Percentiles rank a stretch among this genome's conserved stretches.
These are phyloP conservation scores for Protomyces inundatus DNA, from an alignment of 1,139 yeast species.

Conservation along the genomic window DNA sequence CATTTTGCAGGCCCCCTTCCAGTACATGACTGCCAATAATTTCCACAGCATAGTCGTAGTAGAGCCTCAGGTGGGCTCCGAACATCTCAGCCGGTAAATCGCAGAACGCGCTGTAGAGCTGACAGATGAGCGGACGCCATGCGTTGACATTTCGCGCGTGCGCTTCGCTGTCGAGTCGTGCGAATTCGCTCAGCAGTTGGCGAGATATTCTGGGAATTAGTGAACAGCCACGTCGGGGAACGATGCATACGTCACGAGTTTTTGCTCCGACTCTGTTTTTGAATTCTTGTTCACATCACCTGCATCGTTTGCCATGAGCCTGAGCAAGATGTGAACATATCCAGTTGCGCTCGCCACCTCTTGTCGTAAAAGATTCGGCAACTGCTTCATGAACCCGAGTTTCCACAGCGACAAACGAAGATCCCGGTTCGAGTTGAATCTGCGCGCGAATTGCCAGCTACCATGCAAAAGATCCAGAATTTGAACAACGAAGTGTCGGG, in stretches of 20 bases:
- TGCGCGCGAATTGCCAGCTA: conserved; percentile 76
- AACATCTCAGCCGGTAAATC: conserved; percentile 76
- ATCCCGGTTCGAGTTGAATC: conserved; percentile 83
- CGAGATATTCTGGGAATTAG: conserved; percentile 47
- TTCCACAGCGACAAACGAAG: conserved; percentile 81
- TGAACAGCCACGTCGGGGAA: not conserved
- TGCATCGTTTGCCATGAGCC: conserved; percentile 63
- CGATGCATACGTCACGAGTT: not conserved
- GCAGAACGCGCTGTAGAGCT: conserved; percentile 72
- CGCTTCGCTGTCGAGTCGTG: conserved; percentile 64
- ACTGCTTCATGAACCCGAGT: conserved; percentile 75
- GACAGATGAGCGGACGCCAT: conserved; percentile 89
- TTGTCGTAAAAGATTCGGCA: conserved; percentile 86
- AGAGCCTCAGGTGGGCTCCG: conserved; percentile 52
- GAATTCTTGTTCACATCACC: conserved; percentile 28
- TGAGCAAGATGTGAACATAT: conserved; percentile 71
- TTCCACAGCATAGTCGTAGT: conserved; percentile 63
- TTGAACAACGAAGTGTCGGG: conserved; percentile 56
- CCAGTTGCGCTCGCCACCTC: conserved; percentile 89
- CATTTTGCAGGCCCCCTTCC: conserved; percentile 62
- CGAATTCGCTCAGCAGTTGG: conserved; percentile 62
- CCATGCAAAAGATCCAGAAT: conserved; percentile 56
- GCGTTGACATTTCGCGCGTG: conserved; percentile 74
- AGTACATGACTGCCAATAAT: conserved; percentile 60
- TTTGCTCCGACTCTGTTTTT: conserved; percentile 45